Evolutionary conservation across 1,139 yeast species (phyloP).

Genomic region (Debaryomycetaceae sp.): DNA sequence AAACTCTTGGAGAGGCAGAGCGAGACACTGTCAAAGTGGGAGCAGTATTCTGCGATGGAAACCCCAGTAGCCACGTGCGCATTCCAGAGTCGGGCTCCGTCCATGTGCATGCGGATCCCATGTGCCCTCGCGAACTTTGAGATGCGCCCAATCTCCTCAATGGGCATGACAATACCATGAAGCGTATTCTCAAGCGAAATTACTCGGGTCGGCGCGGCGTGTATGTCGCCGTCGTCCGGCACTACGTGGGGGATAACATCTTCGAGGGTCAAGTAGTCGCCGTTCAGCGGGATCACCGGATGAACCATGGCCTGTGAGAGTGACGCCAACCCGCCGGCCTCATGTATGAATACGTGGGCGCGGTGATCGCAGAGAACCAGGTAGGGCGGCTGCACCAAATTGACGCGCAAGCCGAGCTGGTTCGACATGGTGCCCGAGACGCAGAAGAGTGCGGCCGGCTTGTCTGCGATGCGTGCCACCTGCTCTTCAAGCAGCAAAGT

Average conservation of each 20-base stretch:
- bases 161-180: slow-evolving; percentile 34
- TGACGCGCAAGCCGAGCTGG: slow-evolving; percentile 31
- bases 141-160: slow-evolving; percentile 30
- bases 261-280: slow-evolving; percentile 26
- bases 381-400: slow-evolving; percentile 36
- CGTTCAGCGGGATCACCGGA: slow-evolving; percentile 28
- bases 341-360: slow-evolving; percentile 29
- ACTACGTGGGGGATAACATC: slow-evolving; percentile 27
- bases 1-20: slow-evolving; percentile 34
- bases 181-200: slow-evolving; percentile 36
- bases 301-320: slow-evolving; percentile 37
- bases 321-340: slow-evolving; percentile 37
- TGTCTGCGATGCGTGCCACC: slow-evolving; percentile 28
- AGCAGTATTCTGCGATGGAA: slow-evolving; percentile 26
- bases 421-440: slow-evolving; percentile 38
- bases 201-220: slow-evolving; percentile 36
- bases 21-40: slow-evolving; percentile 33
- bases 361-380: slow-evolving; percentile 31
- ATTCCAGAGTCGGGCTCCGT: slow-evolving; percentile 40
- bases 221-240: slow-evolving; percentile 40
- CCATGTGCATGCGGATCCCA: slow-evolving; percentile 28
- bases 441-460: slow-evolving; percentile 32
- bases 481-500: slow-evolving; percentile 24
- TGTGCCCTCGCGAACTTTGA: slow-evolving; percentile 24
- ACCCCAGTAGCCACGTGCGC: slow-evolving; percentile 33